These are phyloP conservation scores for Morella rubra DNA, from an alignment of 306 rosid genomes.

Conservation along the genomic window DNA sequence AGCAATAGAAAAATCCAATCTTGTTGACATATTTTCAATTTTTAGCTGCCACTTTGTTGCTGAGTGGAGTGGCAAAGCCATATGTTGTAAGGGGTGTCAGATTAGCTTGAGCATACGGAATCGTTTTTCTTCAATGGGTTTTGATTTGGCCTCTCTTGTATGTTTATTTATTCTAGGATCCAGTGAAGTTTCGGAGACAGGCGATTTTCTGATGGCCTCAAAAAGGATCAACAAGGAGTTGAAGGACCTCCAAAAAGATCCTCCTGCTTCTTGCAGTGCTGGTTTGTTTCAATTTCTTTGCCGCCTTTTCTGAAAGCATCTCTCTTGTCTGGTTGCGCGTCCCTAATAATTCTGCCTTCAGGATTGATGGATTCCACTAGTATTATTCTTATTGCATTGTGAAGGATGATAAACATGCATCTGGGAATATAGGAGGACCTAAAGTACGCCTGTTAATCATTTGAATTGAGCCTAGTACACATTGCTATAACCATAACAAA, in stretches of 20 bases:
- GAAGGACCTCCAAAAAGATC: constrained; percentile 54
- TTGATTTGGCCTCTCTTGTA: neutral
- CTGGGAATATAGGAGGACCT: neutral
- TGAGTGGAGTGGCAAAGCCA: neutral
- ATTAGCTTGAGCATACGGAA: neutral
- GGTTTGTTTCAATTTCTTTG: constrained; percentile 22
- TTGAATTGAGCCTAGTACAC: neutral
- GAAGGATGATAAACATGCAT: neutral
- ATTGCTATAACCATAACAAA: neutral
- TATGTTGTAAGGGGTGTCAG: neutral
- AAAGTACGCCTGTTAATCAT: neutral
- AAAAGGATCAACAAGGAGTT: constrained; percentile 51
- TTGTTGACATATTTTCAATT: neutral
- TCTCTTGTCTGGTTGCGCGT: neutral
- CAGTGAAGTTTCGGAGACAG: neutral
- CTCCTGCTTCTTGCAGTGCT: constrained; percentile 56
- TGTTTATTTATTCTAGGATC: neutral
- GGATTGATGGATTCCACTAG: neutral
- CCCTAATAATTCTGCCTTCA: neutral
- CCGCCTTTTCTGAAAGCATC: neutral
- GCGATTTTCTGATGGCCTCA: constrained; percentile 36
- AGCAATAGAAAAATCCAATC: too few species aligned
- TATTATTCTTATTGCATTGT: neutral
- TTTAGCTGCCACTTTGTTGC: neutral
- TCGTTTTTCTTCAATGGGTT: neutral